Base-by-base conservation (phyloP, 371 early-diverging fungal species). In the Rhizopus sp. region DNA sequence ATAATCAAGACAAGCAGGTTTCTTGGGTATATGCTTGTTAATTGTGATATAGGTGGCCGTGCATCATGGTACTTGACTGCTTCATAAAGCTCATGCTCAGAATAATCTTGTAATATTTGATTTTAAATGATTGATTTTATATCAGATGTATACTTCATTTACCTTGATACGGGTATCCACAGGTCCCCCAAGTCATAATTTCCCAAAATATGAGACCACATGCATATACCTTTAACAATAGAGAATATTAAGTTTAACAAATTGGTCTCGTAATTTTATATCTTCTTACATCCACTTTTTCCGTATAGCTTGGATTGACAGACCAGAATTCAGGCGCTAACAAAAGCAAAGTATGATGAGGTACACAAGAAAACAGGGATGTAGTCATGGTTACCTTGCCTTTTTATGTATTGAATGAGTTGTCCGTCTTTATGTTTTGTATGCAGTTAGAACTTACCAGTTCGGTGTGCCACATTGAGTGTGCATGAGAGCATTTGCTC, bases 191-290 rank as follows among this genome's bases (percentile, higher is more conserved):
- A 33, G 82, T 85, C 53, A 91, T 47, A 51, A 91, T 89, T 68
- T 91, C 91, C 91, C 91, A 91, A 60, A 86, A 91, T 42, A 91
- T 89, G 53, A 89, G 59, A 5, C 83, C 90, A 56, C 88, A 87
- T 9, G 90, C 90, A 67, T 91, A 91, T 12, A 86, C 75, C 66
- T 74, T 70, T 33, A 71, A 73, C 68, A 68, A 64, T 34, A 37
- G 38, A 10, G 38, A 10, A 37, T 10, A 37, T 23, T 23, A 2
- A 2, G 23, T 23, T 23, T 23, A 5, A 7, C 13, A 7, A 34
- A 37, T 32, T 29, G 7, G 44, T 5, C 7, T 31, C 37, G 13
- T 8, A 30, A 2, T 38, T 41, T 3, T 6, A 16, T 50, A 33
- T n/a, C 35, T 17, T 23, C 31, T 38, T 55, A 6, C 65, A 74